Evolutionary conservation across 2,329 filamentous ascomycete species (phyloP), one percentile per base, ranked within the genome.

Genomic region (Venturia asperata): DNA sequence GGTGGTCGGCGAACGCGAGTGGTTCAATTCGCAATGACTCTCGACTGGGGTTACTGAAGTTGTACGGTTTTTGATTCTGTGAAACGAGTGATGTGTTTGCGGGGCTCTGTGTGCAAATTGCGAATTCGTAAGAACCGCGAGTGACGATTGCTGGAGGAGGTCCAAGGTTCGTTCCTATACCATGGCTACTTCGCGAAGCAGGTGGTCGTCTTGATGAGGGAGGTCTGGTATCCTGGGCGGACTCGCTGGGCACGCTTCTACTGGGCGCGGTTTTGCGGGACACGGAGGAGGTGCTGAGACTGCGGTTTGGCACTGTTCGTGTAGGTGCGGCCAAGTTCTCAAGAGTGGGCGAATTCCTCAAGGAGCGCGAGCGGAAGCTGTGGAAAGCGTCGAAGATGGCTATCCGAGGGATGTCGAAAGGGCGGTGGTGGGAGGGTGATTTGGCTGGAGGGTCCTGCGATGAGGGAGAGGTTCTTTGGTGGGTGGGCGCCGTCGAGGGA

Each of bases 101-200:
- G 41, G 72, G 68, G 67, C 69, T 70, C 65, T 72, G 73, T 52
- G 71, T 67, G 42, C 71, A 67, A 69, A 74, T 73, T 67, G 71
- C 72, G 67, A 72, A 69, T 67, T 76, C 74, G 56, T 68, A 67
- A 37, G 68, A 68, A 39, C 72, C 71, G 64, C 79, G 79, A 63
- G 80, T 81, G 66, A 80, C 78, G 66, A 81, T 75, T n/a, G 80
- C 77, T 66, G 81, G 78, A 63, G 80, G 80, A 58, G 81, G 80
- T 66, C 80, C 81, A 70, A 76, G 73, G 65, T 75, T 77, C 39
- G 78, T 80, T 71, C 80, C 78, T 75, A 82, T 80, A 69, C 80
- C 79, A 76, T 79, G 75, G 64, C 77, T 78, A 68, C 77, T 80
- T 68, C 77, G 76, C 61, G 79, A 81, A 30, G 79, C 79, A 49